Conservation (phyloP, 2,329 filamentous ascomycete genomes). For the Aspergillus neoniger region DNA sequence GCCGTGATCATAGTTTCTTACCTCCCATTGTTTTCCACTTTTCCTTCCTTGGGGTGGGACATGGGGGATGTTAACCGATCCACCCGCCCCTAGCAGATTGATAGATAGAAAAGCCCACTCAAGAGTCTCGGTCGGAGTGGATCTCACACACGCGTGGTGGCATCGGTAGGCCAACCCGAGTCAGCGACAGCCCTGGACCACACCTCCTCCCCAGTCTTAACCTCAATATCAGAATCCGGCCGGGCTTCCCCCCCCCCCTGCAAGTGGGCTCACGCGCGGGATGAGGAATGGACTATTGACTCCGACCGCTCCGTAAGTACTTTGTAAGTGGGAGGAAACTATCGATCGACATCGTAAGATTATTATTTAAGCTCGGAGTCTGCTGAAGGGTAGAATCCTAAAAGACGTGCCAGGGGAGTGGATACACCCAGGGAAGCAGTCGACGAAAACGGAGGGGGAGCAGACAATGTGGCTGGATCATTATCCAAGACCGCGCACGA, state of each 20-base stretch:
- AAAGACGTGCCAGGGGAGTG: background rate
- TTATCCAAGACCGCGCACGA: conserved; percentile 8
- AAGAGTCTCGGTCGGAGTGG: conserved; percentile 8
- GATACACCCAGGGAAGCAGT: background rate
- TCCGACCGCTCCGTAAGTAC: background rate
- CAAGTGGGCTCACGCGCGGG: conserved; percentile 4
- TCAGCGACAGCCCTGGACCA: conserved; percentile 3
- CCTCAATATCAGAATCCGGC: conserved; percentile 1
- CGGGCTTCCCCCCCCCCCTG: background rate
- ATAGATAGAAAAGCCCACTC: conserved; percentile 14
- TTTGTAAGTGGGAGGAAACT: background rate
- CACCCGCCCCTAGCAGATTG: conserved; percentile 15
- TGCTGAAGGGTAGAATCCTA: background rate
- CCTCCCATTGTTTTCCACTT: background rate
- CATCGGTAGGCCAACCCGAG: conserved; percentile 7
- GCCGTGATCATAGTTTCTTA: background rate
- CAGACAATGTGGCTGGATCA: conserved; percentile 12
- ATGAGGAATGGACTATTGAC: conserved; percentile 1
- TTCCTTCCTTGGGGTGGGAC: conserved; percentile 12
- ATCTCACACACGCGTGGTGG: conserved; percentile 9
- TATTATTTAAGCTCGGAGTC: conserved; percentile 13
- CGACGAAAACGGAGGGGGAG: background rate
- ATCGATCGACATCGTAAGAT: conserved; percentile 4
- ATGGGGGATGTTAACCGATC: conserved; percentile 12
- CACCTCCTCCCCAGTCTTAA: conserved; percentile 1